Conservation (phyloP, 2,329 filamentous ascomycete genomes). For the Microcyclosporella mali region DNA sequence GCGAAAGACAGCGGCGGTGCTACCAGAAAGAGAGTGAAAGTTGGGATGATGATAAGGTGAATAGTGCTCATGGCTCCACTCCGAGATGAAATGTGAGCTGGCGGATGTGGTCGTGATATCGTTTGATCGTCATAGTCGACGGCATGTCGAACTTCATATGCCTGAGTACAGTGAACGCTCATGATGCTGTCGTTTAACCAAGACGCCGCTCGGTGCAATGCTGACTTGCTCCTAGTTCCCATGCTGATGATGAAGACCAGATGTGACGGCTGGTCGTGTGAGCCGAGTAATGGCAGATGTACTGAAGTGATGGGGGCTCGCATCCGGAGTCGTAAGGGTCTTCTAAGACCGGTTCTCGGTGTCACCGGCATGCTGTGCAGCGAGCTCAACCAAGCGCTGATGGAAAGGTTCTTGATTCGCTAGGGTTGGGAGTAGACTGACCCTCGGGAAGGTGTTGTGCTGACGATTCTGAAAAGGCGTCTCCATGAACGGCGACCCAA, state of each 20-base stretch:
- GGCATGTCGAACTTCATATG: slow-evolving; percentile 12
- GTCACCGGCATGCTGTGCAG: slow-evolving; percentile 16
- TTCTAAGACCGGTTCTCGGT: background rate
- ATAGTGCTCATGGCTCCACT: slow-evolving; percentile 13
- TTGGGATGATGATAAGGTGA: slow-evolving; percentile 12
- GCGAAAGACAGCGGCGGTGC: too few species aligned
- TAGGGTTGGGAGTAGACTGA: slow-evolving; percentile 25
- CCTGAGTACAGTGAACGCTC: slow-evolving; percentile 15
- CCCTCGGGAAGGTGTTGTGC: slow-evolving; percentile 44
- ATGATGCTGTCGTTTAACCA: slow-evolving; percentile 8
- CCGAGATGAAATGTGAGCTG: slow-evolving; percentile 6
- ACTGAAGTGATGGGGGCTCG: too few species aligned
- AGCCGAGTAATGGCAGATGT: too few species aligned
- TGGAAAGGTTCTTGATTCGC: slow-evolving; percentile 28
- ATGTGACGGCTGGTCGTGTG: background rate
- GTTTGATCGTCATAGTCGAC: slow-evolving; percentile 18
- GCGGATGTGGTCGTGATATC: slow-evolving; percentile 20
- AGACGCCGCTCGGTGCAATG: slow-evolving; percentile 3
- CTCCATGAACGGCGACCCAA: slow-evolving; percentile 44
- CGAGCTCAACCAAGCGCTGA: slow-evolving; percentile 28
- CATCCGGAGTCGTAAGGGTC: too few species aligned
- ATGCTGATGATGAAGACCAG: slow-evolving; percentile 3
- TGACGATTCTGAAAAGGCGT: slow-evolving; percentile 30
- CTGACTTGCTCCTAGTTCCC: background rate
- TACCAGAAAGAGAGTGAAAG: background rate